Evolutionary conservation across 192 early-diverging fungal genomes (phyloP), one percentile per base, ranked within the genome.

Genomic region (Thoreauomyces humboldtii): DNA sequence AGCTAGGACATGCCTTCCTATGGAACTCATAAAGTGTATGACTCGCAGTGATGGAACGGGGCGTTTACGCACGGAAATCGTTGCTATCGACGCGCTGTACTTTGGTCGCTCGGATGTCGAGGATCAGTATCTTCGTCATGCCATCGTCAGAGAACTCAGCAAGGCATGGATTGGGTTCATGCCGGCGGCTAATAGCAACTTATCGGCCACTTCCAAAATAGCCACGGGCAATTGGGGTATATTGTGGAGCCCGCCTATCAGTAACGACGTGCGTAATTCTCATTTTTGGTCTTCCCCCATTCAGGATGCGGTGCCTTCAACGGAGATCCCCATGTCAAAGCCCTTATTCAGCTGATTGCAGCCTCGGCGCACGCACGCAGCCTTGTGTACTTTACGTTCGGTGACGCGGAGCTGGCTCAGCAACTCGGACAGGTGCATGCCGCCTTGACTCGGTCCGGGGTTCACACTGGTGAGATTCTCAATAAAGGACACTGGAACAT

Each of bases 241-340:
- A n/a, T n/a, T n/a, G n/a, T n/a, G n/a, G n/a, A n/a, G n/a, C n/a
- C n/a, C n/a, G n/a, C n/a, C n/a, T n/a, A n/a, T n/a, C n/a, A n/a
- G n/a, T n/a, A n/a, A n/a, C n/a, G n/a, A n/a, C n/a, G n/a, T n/a
- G n/a, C n/a, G n/a, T n/a, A n/a, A n/a, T n/a, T n/a, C n/a, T n/a
- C n/a, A n/a, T n/a, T n/a, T n/a, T n/a, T n/a, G n/a, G n/a, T n/a
- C n/a, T n/a, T n/a, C n/a, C n/a, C n/a, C 38, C 38, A 41, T n/a
- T 12, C 9, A 71, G 79, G 79, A n/a, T 82, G 80, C 45, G 80
- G 80, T 7, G 80, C 77, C 0, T 82, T 82, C 64, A 59, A 64
- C 41, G 80, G 80, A 2, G 70, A 82, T 53, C 32, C 43, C 14
- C 61, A 82, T 46, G 55, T 79, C 12, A 82, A 82, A 54, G 38